Percentiles rank a stretch among this genome's conserved stretches.
phyloP scores from a whole-genome alignment of 768 basidiomycete species.

The Mycena epipterygia region DNA sequence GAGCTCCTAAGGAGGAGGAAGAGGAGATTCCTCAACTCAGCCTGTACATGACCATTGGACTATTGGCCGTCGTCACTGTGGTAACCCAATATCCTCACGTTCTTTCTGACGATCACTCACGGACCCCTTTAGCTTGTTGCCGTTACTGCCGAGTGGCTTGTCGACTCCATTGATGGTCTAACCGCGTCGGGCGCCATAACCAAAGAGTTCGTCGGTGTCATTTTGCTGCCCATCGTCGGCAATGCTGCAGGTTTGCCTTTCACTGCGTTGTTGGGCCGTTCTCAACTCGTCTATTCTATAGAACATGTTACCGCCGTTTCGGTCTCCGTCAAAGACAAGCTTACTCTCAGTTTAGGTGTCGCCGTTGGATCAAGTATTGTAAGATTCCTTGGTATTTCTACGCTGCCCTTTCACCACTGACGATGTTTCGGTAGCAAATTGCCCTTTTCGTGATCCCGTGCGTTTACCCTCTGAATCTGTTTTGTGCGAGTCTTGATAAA shows the following conservation, averaged over 20 bases:
- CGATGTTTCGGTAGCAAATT: slow-evolving; percentile 70
- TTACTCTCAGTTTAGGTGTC: slow-evolving; percentile 89
- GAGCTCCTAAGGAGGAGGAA: slow-evolving; percentile 40
- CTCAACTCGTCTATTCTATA: slow-evolving; percentile 23
- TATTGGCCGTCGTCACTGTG: slow-evolving; percentile 74
- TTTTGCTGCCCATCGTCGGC: slow-evolving; percentile 91
- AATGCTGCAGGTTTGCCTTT: slow-evolving; percentile 76
- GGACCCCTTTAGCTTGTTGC: slow-evolving; percentile 64
- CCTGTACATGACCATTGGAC: slow-evolving; percentile 61
- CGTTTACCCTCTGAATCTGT: slow-evolving; percentile 42
- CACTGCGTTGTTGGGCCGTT: background rate
- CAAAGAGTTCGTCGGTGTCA: slow-evolving; percentile 88
- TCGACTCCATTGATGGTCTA: slow-evolving; percentile 86
- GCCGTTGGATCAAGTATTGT: slow-evolving; percentile 91
- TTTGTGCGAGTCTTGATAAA: background rate
- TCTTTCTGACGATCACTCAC: slow-evolving; percentile 30
- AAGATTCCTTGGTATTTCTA: slow-evolving; percentile 43
- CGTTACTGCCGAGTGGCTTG: slow-evolving; percentile 78
- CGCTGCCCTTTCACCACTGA: slow-evolving; percentile 8
- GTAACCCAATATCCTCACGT: slow-evolving; percentile 59
- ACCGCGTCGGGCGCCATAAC: slow-evolving; percentile 68
- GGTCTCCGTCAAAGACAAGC: slow-evolving; percentile 90
- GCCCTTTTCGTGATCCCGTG: slow-evolving; percentile 89
- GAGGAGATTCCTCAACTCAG: slow-evolving; percentile 71
- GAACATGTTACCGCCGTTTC: slow-evolving; percentile 95